These are phyloP conservation scores for Sporisorium exsertum DNA, from an alignment of 1,284 basidiomycete species.

Conservation along the genomic window DNA sequence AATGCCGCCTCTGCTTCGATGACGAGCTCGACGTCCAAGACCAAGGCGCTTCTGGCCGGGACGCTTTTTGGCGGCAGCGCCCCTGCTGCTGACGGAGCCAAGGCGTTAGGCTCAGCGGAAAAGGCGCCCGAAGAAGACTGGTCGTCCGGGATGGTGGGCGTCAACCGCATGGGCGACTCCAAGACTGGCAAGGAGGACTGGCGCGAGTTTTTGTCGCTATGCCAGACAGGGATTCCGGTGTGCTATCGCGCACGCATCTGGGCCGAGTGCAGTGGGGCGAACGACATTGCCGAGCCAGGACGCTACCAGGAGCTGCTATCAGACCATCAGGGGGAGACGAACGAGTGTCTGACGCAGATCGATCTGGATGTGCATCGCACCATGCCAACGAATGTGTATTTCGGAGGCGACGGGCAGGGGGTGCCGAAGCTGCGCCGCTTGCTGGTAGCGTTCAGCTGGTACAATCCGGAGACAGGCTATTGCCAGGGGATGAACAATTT, in stretches of 20 bases:
- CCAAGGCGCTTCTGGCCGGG: constrained; percentile 31
- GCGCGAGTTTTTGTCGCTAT: constrained; percentile 81
- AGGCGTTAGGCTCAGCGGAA: constrained; percentile 29
- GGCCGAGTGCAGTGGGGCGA: constrained; percentile 90
- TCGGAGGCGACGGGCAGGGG: constrained; percentile 92
- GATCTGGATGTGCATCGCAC: constrained; percentile 84
- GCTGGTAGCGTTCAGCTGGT: constrained; percentile 88
- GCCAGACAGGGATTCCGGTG: constrained; percentile 87
- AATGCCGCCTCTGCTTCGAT: neutral
- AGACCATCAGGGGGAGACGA: constrained; percentile 73
- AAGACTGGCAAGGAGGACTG: constrained; percentile 80
- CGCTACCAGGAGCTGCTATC: constrained; percentile 85
- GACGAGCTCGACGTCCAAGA: constrained; percentile 26
- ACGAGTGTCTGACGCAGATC: constrained; percentile 82
- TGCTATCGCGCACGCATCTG: constrained; percentile 85
- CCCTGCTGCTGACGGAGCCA: constrained; percentile 25
- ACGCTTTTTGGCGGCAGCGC: constrained; percentile 22
- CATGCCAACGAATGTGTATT: constrained; percentile 96
- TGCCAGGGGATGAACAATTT: constrained; percentile 85
- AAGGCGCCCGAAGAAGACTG: constrained; percentile 56
- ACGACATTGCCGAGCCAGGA: constrained; percentile 92
- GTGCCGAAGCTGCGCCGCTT: constrained; percentile 90
- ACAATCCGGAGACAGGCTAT: constrained; percentile 70
- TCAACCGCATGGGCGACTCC: constrained; percentile 82
- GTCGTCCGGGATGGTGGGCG: constrained; percentile 77